These are phyloP conservation scores for Penicillium mononematosum DNA, from an alignment of 495 filamentous ascomycete species.

Conservation along the genomic window DNA sequence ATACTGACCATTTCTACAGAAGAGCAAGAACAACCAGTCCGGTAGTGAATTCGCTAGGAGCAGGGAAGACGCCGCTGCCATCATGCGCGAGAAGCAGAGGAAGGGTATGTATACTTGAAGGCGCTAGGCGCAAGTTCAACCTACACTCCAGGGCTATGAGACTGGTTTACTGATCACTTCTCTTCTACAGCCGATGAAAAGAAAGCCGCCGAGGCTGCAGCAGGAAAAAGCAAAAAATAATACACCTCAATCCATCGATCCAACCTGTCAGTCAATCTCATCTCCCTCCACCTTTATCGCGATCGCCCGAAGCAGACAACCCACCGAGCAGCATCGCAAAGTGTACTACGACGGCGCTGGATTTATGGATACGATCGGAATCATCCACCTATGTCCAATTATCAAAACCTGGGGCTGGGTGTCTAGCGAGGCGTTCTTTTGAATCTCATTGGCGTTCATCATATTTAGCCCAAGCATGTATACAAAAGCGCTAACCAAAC, in stretches of 20 bases:
- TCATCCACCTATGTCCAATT: slow-evolving; percentile 3
- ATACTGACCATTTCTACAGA: slow-evolving; percentile 49
- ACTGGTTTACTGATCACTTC: slow-evolving; percentile 4
- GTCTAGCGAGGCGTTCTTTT: slow-evolving; percentile 32
- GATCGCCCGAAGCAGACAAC: not conserved
- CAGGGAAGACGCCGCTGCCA: slow-evolving; percentile 74
- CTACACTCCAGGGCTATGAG: not conserved
- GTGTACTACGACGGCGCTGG: not conserved
- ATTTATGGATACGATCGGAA: slow-evolving; percentile 1
- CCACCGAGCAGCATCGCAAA: not conserved
- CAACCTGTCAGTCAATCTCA: not conserved
- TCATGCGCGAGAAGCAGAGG: slow-evolving; percentile 89
- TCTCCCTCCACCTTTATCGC: not conserved
- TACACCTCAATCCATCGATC: not conserved
- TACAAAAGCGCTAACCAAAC: slow-evolving; percentile 15
- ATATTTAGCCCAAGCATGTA: slow-evolving; percentile 16
- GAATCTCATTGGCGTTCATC: slow-evolving; percentile 22
- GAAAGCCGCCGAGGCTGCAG: slow-evolving; percentile 27
- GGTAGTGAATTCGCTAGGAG: slow-evolving; percentile 68
- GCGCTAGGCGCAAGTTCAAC: not conserved
- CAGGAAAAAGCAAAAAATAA: slow-evolving; percentile 9
- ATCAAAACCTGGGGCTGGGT: slow-evolving; percentile 13
- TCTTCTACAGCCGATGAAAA: slow-evolving; percentile 33
- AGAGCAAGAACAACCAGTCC: slow-evolving; percentile 54
- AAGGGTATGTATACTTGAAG: slow-evolving; percentile 56